Conservation (phyloP, 176 grass and related monocot genomes). For the Eleusine indica region DNA sequence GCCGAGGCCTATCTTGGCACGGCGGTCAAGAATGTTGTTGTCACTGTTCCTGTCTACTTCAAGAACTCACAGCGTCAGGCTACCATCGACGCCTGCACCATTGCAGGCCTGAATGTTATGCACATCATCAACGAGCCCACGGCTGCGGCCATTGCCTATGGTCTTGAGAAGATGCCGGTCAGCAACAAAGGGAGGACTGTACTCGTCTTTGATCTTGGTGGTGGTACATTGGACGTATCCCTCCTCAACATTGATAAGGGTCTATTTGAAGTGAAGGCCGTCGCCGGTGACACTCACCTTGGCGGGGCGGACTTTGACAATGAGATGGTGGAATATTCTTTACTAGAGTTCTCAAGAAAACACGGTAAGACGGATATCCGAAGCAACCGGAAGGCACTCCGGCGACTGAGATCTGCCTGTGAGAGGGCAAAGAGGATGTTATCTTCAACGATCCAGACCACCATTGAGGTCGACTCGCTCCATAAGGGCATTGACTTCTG, state of each 20-base stretch:
- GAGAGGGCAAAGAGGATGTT: constrained; percentile 18
- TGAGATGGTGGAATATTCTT: no score
- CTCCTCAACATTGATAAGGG: no score
- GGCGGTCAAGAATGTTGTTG: constrained; percentile 49
- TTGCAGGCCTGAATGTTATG: constrained; percentile 60
- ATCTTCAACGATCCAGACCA: constrained; percentile 39
- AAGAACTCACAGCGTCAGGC: constrained; percentile 73
- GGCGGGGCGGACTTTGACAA: no score
- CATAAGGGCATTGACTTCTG: constrained; percentile 47
- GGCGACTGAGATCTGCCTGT: no score
- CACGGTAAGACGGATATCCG: no score
- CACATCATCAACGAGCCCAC: constrained; percentile 75
- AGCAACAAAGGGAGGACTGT: constrained; percentile 41
- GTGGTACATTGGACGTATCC: no score
- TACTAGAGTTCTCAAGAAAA: no score
- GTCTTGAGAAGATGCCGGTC: constrained; percentile 45
- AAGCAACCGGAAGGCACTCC: no score
- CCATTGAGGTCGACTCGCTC: constrained; percentile 52
- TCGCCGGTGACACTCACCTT: no score
- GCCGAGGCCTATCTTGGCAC: constrained; percentile 51
- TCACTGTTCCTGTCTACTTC: constrained; percentile 73
- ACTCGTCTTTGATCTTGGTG: constrained; percentile 42
- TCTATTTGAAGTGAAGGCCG: no score
- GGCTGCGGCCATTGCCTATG: constrained; percentile 61
- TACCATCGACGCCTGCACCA: constrained; percentile 60